Base-by-base conservation (phyloP, 768 basidiomycete genomes). In the Tubosaeta brunneosetosa region DNA sequence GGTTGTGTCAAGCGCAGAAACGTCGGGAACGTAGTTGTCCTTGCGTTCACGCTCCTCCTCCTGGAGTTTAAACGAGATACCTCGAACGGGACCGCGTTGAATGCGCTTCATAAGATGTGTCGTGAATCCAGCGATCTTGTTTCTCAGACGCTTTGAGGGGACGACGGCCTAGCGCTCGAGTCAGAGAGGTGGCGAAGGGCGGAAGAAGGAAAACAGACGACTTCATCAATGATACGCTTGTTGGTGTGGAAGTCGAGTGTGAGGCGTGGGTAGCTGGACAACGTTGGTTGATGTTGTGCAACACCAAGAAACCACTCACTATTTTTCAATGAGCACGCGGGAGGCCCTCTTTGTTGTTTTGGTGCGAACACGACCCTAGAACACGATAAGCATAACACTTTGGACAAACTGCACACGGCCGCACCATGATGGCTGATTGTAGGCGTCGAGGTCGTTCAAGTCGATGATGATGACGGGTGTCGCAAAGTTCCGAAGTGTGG, bases 61-160 rank as follows among this genome's bases (percentile, higher is more conserved):
- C 73, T 99, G 97, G 63, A 99, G 88, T 76, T 97, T 97, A 92
- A 98, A 99, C 51, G 97, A 98, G 73, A 99, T 99, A 65, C 97
- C 97, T 60, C 94, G 92, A 59, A 99, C 97, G 65, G 97, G 97
- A 3, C 97, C 97, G 55, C 85, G 85, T 74, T 97, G 93, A 66
- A 99, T 99, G 68, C 97, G 94, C 83, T 94, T 97, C 97, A 99
- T 99, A 73, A 99, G 79, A 72, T 99, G 97, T 66, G 97, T 99
- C 55, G 97, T 99, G 85, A 98, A 99, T 44, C 97, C 97, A 11
- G 95, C 87, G 68, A 99, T 89, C 83, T 99, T 99, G 90, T 99
- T 99, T 71, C 97, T 86, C 65, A 99, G 85, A 63, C 95, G 92
- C 78, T 99, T 98, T 51, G 97, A 97, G 54, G 95, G 95, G 61